Evolutionary conservation across 257 asterid species (phyloP), one percentile per base, ranked within the genome.

Genomic region (Solanum corneliomulleri): DNA sequence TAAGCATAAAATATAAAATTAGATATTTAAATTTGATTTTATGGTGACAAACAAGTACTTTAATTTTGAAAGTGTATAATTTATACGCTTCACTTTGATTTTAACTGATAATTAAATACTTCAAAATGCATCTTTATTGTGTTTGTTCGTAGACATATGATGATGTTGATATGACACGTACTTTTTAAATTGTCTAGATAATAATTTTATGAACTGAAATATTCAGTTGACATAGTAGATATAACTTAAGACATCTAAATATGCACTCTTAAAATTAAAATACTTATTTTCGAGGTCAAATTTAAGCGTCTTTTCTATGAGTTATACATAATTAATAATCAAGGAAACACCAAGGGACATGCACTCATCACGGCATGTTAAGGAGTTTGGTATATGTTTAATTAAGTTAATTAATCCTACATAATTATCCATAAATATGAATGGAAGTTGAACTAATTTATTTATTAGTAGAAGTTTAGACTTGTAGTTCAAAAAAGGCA

Each of bases 1-100:
- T 15, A 49, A 52, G 23, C 10, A 58, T 58, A 3, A 58, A 8
- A 58, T 13, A 58, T 58, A 58, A 58, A 58, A 35, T 4, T 8
- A 21, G 1, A 58, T 3, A 58, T 58, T 58, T 58, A 58, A 58
- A 1, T 58, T 58, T 0, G 5, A 2, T 9, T 21, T 58, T 58
- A 2, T 2, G 13, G 3, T 58, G 0, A 21, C 27, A 21, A 58
- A 2, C 2, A 16, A 20, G 13, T 20, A 58, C 0, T 21, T 23
- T 58, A 58, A 58, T 1, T 58, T 21, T 58, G 7, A 9, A 29
- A 60, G 7, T 23, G 14, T 23, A 60, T n/a, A 60, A 10, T 23
- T 0, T 11, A 23, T 23, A 60, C 0, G 2, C 0, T 23, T 23
- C 1, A 60, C 10, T 1, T 23, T 10, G 0, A 0, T 60, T 6